Base-by-base conservation (phyloP, 306 rosid genomes). In the Fragaria vesca region DNA sequence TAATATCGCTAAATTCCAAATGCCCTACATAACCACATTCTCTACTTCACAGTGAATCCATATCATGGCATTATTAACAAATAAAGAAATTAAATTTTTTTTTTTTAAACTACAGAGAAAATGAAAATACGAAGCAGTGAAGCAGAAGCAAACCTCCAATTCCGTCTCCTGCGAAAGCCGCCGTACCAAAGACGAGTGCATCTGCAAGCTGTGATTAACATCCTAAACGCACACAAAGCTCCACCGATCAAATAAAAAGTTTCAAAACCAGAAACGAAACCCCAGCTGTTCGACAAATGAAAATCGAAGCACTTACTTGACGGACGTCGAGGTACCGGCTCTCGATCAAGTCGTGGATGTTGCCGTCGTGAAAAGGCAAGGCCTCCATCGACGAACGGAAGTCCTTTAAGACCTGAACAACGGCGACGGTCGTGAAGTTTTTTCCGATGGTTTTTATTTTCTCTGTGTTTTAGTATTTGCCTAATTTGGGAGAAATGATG, bases 121-220 rank as follows among this genome's bases (percentile, higher is more conserved):
- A 3, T 32, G 0, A 65, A 21, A 16, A 32, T 32, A 32, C n/a
- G 36, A 74, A 74, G 34, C 38, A 12, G 3, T 28, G 73, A 76
- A 38, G 58, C 42, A 71, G 75, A 73, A 48, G 84, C 96, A 38
- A 79, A 95, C 99, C 99, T 91, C 91, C 83, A 93, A 82, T 79
- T 89, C 96, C 65, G 84, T 79, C 52, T 91, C 99, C 77, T 38
- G 97, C 74, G 91, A 88, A 82, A 95, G 97, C 83, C 99, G 90
- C 58, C 88, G 90, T 72, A 95, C 82, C 85, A 95, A 72, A 15
- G 99, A 91, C 36, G 99, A 93, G 85, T 95, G 99, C 81, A 91
- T 87, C 88, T 87, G 98, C 85, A 95, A 81, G 79, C 85, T 76
- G 51, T 79, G 92, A 72, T 79, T 84, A 61, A 74, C 86, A 66